phyloP scores from a whole-genome alignment of 306 rosid species.

The Trifolium repens region DNA sequence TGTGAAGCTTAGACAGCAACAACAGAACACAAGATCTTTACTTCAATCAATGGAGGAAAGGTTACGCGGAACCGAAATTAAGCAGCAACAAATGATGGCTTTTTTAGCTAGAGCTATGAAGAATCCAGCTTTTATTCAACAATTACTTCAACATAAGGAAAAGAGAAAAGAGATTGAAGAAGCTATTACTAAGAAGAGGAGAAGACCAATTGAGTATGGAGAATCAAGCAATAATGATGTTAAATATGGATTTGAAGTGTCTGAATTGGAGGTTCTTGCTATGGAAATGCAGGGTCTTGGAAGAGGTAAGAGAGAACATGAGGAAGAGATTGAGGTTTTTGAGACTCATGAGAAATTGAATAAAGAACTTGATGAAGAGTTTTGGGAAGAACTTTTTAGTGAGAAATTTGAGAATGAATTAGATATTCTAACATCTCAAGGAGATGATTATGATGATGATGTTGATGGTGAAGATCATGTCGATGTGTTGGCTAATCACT shows the following conservation, averaged over 20 bases:
- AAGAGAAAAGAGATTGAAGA: conserved; percentile 69
- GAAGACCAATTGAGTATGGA: conserved; percentile 81
- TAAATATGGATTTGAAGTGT: conserved; percentile 52
- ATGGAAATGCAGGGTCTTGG: conserved; percentile 91
- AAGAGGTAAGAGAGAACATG: conserved; percentile 51
- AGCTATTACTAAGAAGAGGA: conserved; percentile 74
- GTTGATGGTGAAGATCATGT: conserved; percentile 45
- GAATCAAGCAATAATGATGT: conserved; percentile 48
- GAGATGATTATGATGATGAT: neutral
- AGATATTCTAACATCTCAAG: conserved; percentile 39
- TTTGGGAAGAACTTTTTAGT: conserved; percentile 62
- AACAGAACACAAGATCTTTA: conserved; percentile 68
- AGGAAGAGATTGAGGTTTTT: conserved; percentile 43
- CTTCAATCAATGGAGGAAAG: conserved; percentile 78
- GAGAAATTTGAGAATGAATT: conserved; percentile 59
- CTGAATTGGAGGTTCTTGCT: conserved; percentile 85
- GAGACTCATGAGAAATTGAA: conserved; percentile 57
- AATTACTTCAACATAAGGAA: conserved; percentile 69
- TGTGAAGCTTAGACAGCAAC: conserved; percentile 86
- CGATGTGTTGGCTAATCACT: conserved; percentile 55
- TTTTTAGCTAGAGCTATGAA: conserved; percentile 89
- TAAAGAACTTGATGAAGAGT: conserved; percentile 72
- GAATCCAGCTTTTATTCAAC: conserved; percentile 78
- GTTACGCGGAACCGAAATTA: conserved; percentile 67
- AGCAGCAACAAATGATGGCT: conserved; percentile 92